Evolutionary conservation across 73 alveolate genomes (phyloP).

Genomic region (Symbiodinium natans): DNA sequence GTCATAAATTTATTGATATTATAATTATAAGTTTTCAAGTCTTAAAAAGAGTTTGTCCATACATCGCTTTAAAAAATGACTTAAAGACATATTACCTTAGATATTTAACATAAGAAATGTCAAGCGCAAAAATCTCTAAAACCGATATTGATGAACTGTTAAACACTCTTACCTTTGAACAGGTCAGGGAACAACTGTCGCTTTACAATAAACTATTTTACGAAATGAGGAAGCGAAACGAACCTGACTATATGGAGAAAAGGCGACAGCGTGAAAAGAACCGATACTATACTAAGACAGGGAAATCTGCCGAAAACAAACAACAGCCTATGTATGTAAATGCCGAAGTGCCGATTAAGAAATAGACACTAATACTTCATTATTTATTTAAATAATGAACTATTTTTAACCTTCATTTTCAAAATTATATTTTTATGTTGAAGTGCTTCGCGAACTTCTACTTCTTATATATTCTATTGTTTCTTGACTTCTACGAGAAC

Average conservation of each 20-base stretch:
- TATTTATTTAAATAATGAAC: background rate
- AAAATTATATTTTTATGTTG: too few relatives aligned
- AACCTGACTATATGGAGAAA: background rate
- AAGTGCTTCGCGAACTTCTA: too few relatives aligned
- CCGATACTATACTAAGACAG: background rate
- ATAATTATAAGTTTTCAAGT: background rate
- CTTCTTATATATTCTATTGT: background rate
- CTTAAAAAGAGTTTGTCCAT: background rate
- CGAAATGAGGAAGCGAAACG: background rate
- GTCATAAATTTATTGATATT: slow-evolving; percentile 37
- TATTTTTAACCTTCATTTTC: background rate
- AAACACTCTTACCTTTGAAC: background rate
- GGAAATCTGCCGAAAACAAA: background rate
- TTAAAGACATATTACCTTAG: background rate
- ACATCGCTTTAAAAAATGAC: background rate
- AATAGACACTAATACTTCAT: background rate
- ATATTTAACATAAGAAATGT: background rate
- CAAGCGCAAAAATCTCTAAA: background rate
- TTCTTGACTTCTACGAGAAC: too few relatives aligned
- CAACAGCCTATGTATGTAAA: background rate
- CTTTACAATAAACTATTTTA: background rate
- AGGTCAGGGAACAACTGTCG: background rate
- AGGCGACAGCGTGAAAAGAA: background rate
- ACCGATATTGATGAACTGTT: background rate
- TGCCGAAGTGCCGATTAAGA: background rate